phyloP scores from a whole-genome alignment of 805 yeast species.

The Ogataea neopini region DNA sequence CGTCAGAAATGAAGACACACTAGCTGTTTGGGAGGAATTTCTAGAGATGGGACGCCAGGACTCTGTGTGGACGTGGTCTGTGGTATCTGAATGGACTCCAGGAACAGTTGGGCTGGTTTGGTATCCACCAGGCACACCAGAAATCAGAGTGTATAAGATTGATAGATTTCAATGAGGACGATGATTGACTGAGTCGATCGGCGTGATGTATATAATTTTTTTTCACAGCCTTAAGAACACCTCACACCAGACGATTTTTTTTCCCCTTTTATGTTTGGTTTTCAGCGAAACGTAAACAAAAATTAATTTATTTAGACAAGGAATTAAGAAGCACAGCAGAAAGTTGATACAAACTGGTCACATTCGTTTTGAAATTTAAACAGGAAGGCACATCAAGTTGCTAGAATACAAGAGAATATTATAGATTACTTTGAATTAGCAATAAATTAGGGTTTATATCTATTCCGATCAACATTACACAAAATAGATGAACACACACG shows the following conservation, averaged over 20 bases:
- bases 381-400: too few species aligned
- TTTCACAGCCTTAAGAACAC: too few species aligned
- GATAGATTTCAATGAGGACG: conserved; percentile 19
- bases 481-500: conserved; percentile 1
- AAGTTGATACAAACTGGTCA: too few species aligned
- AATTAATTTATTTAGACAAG: not conserved
- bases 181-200: too few species aligned
- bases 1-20: conserved; percentile 59
- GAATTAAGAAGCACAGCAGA: too few species aligned
- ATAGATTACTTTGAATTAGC: too few species aligned
- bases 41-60: conserved; percentile 32
- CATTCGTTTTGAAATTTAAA: too few species aligned
- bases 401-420: too few species aligned
- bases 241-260: conserved; percentile 7
- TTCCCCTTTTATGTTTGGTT: conserved; percentile 6
- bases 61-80: conserved; percentile 30
- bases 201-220: too few species aligned
- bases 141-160: conserved; percentile 27
- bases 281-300: conserved; percentile 19
- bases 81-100: conserved; percentile 7
- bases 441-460: not conserved
- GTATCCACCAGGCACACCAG: conserved; percentile 27
- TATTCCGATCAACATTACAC: not conserved
- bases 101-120: conserved; percentile 15
- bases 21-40: conserved; percentile 42